Base-by-base conservation (phyloP, 108 stramenopile species). In the Parietichytrium sp. region DNA sequence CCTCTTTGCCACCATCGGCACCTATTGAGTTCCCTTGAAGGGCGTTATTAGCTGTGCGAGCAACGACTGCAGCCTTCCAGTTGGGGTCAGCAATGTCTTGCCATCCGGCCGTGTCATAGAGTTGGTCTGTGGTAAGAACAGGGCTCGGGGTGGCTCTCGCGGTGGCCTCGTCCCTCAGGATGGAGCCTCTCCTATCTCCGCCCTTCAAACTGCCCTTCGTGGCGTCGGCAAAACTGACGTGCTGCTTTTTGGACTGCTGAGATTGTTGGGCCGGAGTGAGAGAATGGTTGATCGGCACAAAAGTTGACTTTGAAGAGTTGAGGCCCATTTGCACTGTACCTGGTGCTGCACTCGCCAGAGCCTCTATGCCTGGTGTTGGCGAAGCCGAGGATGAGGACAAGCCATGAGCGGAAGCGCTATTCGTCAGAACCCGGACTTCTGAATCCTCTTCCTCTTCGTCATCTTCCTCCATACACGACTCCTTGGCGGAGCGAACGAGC, bases 51-150 rank as follows among this genome's bases (percentile, higher is more conserved):
- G n/a, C n/a, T n/a, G n/a, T n/a, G 38, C 61, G 61, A 0, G 45
- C 6, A 6, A 72, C 20, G 10, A 45, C 61, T 20, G 36, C 38
- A 8, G 61, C 61, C 61, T 72, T 72, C 61, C 61, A 72, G 2
- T 72, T 23, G 38, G 61, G 61, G 20, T 72, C 61, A 23, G 20
- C 20, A 42, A 72, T 36, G 61, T 72, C 61, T 42, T 72, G 61
- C 61, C 61, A 72, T 6, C 61, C 61, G 61, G 61, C 61, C 33
- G 61, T 72, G 42, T 72, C 61, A n/a, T 72, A 72, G 10, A 72
- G 61, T 42, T 72, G 61, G 10, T 72, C 61, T 6, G 61, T 72
- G 16, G 61, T 72, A 8, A 72, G 42, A 16, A 72, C 61, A 7
- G 61, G 61, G 42, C 61, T 72, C 33, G 61, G 61, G n/a, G 61